These are phyloP conservation scores for Botrytis aclada DNA, from an alignment of 2,329 filamentous ascomycete species.

Conservation along the genomic window DNA sequence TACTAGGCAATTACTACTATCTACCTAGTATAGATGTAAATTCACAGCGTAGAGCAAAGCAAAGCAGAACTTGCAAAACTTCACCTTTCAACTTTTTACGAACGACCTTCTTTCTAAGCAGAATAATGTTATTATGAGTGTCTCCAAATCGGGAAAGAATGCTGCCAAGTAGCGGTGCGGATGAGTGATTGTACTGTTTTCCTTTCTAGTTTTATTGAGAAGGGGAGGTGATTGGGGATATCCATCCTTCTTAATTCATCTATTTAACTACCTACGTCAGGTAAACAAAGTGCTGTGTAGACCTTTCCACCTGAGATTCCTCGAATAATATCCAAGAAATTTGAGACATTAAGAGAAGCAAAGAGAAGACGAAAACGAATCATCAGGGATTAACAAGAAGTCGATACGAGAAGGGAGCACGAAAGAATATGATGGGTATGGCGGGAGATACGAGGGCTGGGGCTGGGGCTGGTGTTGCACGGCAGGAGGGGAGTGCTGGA, in stretches of 20 bases:
- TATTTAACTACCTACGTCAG: background rate
- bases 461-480: conserved; percentile 8
- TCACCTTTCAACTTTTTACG: background rate
- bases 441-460: background rate
- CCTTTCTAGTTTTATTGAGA: background rate
- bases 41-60: background rate
- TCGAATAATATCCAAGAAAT: background rate
- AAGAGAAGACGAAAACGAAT: background rate
- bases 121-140: background rate
- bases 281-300: background rate
- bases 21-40: background rate
- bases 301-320: background rate
- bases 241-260: background rate
- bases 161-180: background rate
- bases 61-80: background rate
- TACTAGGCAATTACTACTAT: background rate
- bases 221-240: background rate
- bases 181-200: background rate
- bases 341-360: conserved; percentile 2
- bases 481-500: background rate
- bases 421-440: background rate
- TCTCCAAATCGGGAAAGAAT: background rate
- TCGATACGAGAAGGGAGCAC: background rate
- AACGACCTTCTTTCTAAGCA: background rate
- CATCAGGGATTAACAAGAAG: background rate